phyloP scores from a whole-genome alignment of 352 stramenopile genomes.

The Globisporangium acanthophoron region DNA sequence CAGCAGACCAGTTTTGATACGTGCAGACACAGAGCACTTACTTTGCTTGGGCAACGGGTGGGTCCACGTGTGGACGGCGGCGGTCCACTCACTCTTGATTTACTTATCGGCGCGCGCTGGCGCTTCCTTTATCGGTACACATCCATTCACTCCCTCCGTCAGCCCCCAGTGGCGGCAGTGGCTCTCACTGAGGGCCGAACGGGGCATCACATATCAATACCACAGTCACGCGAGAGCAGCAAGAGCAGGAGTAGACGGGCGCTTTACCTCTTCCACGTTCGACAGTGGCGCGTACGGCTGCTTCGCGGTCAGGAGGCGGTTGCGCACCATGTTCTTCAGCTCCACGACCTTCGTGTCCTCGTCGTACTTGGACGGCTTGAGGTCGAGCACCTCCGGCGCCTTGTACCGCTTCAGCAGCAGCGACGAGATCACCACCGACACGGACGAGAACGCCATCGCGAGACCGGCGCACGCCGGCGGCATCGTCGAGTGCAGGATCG shows the following conservation, averaged over 20 bases:
- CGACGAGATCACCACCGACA: conserved; percentile 83
- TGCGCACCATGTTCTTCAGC: conserved; percentile 68
- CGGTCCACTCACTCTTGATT: background rate
- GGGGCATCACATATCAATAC: background rate
- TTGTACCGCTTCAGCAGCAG: conserved; percentile 80
- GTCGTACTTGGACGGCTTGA: conserved; percentile 45
- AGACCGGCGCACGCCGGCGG: conserved; percentile 79
- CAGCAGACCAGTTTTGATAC: background rate
- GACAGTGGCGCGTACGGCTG: conserved; percentile 63
- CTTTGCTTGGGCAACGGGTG: background rate
- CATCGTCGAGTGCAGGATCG: conserved; percentile 78
- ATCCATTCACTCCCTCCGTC: background rate
- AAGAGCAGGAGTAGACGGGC: conserved; percentile 7
- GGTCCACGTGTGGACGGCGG: too few species aligned
- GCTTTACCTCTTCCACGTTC: conserved; percentile 47
- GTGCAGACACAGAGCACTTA: background rate
- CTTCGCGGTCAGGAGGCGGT: conserved; percentile 47
- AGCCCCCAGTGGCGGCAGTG: background rate
- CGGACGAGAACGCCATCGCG: conserved; percentile 85
- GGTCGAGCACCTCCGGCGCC: conserved; percentile 31
- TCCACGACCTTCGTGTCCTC: conserved; percentile 69
- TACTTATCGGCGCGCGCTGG: background rate
- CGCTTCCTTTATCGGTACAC: background rate
- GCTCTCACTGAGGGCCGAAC: background rate
- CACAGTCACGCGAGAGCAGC: conserved; percentile 4